Conservation (phyloP, 164 flowering plant species). For the Umbilicus rupestris region DNA sequence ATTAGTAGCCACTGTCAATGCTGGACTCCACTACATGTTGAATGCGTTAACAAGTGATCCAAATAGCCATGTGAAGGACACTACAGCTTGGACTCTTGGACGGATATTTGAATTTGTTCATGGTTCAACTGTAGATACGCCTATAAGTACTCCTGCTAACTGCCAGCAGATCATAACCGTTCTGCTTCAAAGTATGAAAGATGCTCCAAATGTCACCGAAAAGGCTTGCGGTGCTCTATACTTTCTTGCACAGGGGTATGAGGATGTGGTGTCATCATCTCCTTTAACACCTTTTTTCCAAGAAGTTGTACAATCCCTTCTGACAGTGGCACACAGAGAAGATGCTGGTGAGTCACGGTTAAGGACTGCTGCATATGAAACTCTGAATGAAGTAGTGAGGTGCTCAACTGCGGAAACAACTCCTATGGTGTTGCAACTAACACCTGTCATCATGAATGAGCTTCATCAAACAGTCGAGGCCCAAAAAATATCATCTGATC, state of each 20-base stretch:
- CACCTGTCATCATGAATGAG: conserved; percentile 51
- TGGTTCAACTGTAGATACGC: conserved; percentile 36
- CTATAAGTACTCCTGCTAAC: conserved; percentile 41
- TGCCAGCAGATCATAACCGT: conserved; percentile 51
- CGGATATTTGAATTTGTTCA: conserved; percentile 62
- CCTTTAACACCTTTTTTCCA: conserved; percentile 55
- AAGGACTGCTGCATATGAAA: conserved; percentile 59
- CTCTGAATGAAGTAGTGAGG: conserved; percentile 59
- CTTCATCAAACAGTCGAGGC: conserved; percentile 55
- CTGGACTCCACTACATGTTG: conserved; percentile 51
- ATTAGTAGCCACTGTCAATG: conserved; percentile 38
- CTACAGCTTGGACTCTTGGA: conserved; percentile 71
- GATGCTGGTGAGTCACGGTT: conserved; percentile 57
- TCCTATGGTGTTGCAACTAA: conserved; percentile 44
- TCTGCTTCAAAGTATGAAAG: conserved; percentile 57
- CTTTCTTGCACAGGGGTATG: conserved; percentile 61
- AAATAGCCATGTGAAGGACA: no score
- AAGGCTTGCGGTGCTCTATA: conserved; percentile 70
- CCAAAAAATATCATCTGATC: conserved; percentile 43
- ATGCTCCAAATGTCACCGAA: conserved; percentile 61
- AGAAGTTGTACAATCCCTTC: conserved; percentile 52
- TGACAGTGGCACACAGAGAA: conserved; percentile 44
- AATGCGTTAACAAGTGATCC: conserved; percentile 51
- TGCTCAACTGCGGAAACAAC: conserved; percentile 55
- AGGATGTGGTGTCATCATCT: conserved; percentile 40